Base-by-base conservation (phyloP, 73 alveolate species). In the Paramecium caudatum region DNA sequence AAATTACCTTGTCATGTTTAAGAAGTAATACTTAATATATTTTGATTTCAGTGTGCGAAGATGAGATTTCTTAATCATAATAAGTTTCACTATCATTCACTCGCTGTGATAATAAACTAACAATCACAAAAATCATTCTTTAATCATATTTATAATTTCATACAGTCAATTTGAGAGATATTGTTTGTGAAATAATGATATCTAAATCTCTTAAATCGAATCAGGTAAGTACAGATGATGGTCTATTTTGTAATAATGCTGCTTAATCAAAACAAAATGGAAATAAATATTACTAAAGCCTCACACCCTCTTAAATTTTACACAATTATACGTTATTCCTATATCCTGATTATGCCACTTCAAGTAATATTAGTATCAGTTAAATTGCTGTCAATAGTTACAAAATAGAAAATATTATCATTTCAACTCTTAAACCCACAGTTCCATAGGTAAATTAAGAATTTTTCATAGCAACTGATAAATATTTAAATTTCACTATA, bases 331-430 rank as follows among this genome's bases (percentile, higher is more conserved):
- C 21, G 13, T 55, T 55, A 19, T 55, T 55, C 30, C 0, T 55
- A 55, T 55, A 55, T 55, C 80, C 80, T 27, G 45, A 55, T 10
- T 55, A 55, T 23, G 32, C 80, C 9, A 23, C 80, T 55, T 27
- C 80, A 10, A 27, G 30, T 55, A 43, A 55, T 55, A 27, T 5
- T 17, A 55, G 3, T 55, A 23, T 55, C n/a, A 55, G 30, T 23
- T 27, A 43, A 27, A 16, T 55, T 10, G 8, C 80, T 2, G 30
- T 55, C 1, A 27, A 37, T 55, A 19, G 30, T 10, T 55, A 55
- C 30, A 12, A 17, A 7, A 21, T 55, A 27, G 23, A 23, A 55
- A 23, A 55, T 27, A 4, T 12, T 27, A 23, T 43, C 12, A 55
- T 55, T 10, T 37, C 23, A 4, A 55, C 23, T 12, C 23, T 55